Base-by-base conservation (phyloP, 139 green algal species). In the Yamagishiella unicocca region DNA sequence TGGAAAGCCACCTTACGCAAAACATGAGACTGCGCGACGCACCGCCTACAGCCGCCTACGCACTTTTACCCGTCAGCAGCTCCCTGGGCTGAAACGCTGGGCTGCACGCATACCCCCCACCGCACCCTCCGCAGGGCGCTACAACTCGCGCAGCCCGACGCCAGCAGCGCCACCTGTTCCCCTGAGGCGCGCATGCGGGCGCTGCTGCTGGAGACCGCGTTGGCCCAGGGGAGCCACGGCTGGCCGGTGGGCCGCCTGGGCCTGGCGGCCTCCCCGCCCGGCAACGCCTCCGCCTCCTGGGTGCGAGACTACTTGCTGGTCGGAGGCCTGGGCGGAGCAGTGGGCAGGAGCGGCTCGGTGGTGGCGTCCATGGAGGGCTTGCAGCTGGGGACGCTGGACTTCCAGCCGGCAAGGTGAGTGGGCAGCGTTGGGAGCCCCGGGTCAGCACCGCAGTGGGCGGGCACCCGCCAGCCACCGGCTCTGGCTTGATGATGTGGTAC, bases 311-410 rank as follows among this genome's bases (percentile, higher is more conserved):
- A 68, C 45, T 25, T 61, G 7, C 25, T 86, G 62, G 31, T 86
- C 2, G 80, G 80, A 6, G 80, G 80, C 19, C 10, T 24, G 8
- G 80, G 64, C n/a, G 64, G 80, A 24, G 43, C 27, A 1, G 64
- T 77, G 43, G 66, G 61, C 22, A 38, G 31, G 22, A 50, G 37
- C n/a, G 80, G 62, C 19, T 33, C 64, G 8, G 9, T 86, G 19
- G n/a, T 86, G 64, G 80, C 62, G n/a, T 78, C 45, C 8, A 37
- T 86, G 43, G 80, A 86, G 31, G 80, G 80, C 14, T 3, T 58
- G 6, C 61, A 53, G 61, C 61, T 76, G 37, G 79, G 79, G 9
- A 24, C 43, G 2, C n/a, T 76, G 24, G 17, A 25, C 3, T 75
- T 66, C 62, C n/a, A 67, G 35, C 64, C 80, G 4, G 9, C 22